Evolutionary conservation across 805 yeast genomes (phyloP), one percentile per base, ranked within the genome.

Genomic region (Pichia eremophila): DNA sequence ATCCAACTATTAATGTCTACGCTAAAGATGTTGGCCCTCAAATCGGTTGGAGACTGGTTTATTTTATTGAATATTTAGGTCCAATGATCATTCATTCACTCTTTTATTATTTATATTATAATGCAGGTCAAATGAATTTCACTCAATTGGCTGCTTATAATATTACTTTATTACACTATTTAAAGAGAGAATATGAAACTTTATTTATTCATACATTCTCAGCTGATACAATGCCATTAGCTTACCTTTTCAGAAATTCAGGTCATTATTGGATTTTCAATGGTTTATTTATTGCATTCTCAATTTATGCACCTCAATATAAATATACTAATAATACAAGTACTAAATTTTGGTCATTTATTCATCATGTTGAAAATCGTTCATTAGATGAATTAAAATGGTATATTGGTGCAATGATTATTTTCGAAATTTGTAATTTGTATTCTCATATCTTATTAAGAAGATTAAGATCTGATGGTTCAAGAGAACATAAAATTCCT

Each of bases 1-100:
- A 69, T 39, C 66, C 67, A 22, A 54, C 69, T 10, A 57, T 71
- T 25, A 71, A 67, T 14, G 69, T 89, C 14, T 77, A 68, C 53
- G 85, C 85, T 47, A 90, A 91, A 64, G 99, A 91, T 61, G 71
- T 91, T 51, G 99, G 99, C 19, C 89, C 90, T 0, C 99, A 93
- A 67, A 78, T 93, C 49, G 81, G 82, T 5, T 93, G 97, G 96
- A 77, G 85, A 67, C 75, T 88, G 4, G 98, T 91, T n/a, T 93
- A 81, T 61, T 57, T 87, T 45, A 69, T 87, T 53, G 99, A 93
- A 68, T 93, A 93, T 63, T 56, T 85, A 17, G 98, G 98, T 3
- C 99, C 99, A 10, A 69, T 93, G 48, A 41, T 90, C 39, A 73
- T 91, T 58, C 96, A 90, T 64, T 76, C 87, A 1, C 47, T 87